These are phyloP conservation scores for Apodospora peruviana DNA, from an alignment of 495 filamentous ascomycete genomes.

Conservation along the genomic window DNA sequence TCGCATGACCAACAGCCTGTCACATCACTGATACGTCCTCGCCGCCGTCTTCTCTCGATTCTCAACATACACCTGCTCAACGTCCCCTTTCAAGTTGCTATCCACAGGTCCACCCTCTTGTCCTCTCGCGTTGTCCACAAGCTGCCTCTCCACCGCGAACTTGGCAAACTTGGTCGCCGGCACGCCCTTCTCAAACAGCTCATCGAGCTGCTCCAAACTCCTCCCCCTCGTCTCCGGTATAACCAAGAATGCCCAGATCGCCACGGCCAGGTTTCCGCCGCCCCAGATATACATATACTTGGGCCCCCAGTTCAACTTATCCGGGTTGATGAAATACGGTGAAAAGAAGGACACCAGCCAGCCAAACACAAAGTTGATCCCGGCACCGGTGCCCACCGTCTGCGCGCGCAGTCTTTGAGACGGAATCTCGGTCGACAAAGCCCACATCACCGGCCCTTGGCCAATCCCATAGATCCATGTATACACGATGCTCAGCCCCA, in stretches of 20 bases:
- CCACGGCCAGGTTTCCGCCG: conserved; percentile 35
- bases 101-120: neutral
- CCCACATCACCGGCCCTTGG: conserved; percentile 37
- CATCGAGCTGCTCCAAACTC: conserved; percentile 55
- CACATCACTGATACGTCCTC: too few species aligned
- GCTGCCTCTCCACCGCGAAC: conserved; percentile 16
- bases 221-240: conserved; percentile 48
- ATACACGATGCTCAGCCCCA: conserved; percentile 20
- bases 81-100: neutral
- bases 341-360: conserved; percentile 41
- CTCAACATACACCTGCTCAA: neutral
- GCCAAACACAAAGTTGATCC: conserved; percentile 39
- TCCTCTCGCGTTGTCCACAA: conserved; percentile 9
- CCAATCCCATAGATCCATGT: conserved; percentile 34
- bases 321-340: conserved; percentile 47
- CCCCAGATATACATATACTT: conserved; percentile 51
- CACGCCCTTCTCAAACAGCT: conserved; percentile 35
- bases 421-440: conserved; percentile 38
- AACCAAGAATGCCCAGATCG: conserved; percentile 44
- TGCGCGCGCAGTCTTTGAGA: conserved; percentile 45
- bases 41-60: too few species aligned
- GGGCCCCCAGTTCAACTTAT: conserved; percentile 43
- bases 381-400: conserved; percentile 45
- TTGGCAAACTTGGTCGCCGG: conserved; percentile 30
- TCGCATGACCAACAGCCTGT: too few species aligned